Evolutionary conservation across 1,284 basidiomycete genomes (phyloP), one percentile per base, ranked within the genome.

Genomic region (Mycena sp.): DNA sequence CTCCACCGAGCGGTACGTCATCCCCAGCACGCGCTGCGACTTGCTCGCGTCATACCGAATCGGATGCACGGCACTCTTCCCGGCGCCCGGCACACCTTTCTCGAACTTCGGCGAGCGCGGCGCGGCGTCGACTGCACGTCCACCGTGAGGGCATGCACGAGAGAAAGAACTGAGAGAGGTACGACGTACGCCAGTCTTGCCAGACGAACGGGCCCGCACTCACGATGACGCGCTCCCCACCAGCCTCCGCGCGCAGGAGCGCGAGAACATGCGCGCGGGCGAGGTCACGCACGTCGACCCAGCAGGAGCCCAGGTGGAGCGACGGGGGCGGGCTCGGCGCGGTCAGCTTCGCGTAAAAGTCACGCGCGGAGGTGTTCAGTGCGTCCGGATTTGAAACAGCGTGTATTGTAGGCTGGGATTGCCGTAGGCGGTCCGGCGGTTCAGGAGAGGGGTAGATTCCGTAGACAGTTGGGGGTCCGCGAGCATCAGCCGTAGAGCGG

Each of bases 211-310:
- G 45, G 12, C 70, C 72, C 25, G 72, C 73, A 23, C 72, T 65
- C 21, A 78, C 70, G 65, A 85, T 78, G 69, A 85, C 85, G 12
- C 88, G 77, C 69, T 89, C 73, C 0, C 82, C 83, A 3, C 80
- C 81, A 0, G 87, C 87, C 21, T 77, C 78, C 5, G 76, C 73
- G 76, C 21, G 23, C 17, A 23, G 54, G 3, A 88, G 74, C 3
- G 86, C 81, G 12, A 75, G 75, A 25, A 85, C 77, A 68, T 88
- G 87, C 2, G 82, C 82, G 5, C 78, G 74, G 4, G 85, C 86
- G 26, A 89, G 77, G 68, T 88, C 85, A 28, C 86, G 80, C 2
- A 90, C 87, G 68, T 91, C 87, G 51, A 87, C 78, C 75, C 79
- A 87, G 23, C 40, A 59, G 14, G 53, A 74, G 9, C 61, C 64